phyloP scores from a whole-genome alignment of 345 rosid genomes.

The Eucalyptus cloeziana region DNA sequence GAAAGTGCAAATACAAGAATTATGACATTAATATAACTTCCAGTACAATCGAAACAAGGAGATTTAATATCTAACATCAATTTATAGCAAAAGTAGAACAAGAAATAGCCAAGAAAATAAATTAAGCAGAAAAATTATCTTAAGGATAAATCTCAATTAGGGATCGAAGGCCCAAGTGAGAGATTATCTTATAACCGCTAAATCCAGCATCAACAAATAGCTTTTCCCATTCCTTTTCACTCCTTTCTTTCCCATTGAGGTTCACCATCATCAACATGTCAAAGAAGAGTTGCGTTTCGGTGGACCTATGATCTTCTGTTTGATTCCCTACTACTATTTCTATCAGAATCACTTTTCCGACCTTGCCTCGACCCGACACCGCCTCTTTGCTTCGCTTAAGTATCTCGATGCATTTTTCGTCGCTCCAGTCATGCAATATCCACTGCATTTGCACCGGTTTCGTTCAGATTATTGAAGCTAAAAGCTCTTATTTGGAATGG shows the following conservation, averaged over 20 bases:
- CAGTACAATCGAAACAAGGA: background rate
- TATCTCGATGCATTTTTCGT: background rate
- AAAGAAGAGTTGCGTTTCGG: background rate
- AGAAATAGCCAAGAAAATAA: background rate
- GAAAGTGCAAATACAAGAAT: background rate
- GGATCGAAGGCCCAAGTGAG: conserved; percentile 1
- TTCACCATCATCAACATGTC: conserved; percentile 6
- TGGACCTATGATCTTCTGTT: background rate
- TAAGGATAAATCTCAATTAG: conserved; percentile 13
- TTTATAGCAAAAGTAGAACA: background rate
- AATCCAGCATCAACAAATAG: conserved; percentile 19
- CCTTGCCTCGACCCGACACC: background rate
- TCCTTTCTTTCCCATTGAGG: conserved; percentile 9
- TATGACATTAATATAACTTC: background rate
- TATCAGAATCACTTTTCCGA: background rate
- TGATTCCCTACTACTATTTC: background rate
- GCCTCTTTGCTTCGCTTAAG: background rate
- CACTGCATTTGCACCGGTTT: background rate
- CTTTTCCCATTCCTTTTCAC: conserved; percentile 14
- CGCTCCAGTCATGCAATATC: background rate
- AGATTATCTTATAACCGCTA: conserved; percentile 5
- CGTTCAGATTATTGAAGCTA: background rate
- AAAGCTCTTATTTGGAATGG: background rate
- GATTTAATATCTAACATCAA: background rate
- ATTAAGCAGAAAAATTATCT: background rate